A percentile compares a stretch with the other conserved stretches of the same genome.
These are phyloP conservation scores for Aegle marmelos DNA, from an alignment of 345 rosid species.

Conservation along the genomic window DNA sequence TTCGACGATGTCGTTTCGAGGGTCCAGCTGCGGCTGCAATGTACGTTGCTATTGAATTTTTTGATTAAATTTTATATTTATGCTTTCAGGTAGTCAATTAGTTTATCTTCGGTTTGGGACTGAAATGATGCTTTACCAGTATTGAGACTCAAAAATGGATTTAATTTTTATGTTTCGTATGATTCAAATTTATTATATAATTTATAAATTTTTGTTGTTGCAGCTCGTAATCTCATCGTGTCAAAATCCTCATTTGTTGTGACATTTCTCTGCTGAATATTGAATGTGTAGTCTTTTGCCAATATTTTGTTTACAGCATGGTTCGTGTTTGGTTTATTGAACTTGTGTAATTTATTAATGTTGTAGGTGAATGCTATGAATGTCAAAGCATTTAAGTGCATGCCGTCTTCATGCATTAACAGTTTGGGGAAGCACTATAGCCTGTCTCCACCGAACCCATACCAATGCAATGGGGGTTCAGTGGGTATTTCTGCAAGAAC, in stretches of 20 bases:
- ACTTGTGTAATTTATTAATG: neutral
- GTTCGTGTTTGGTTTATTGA: neutral
- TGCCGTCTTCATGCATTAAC: constrained; percentile 24
- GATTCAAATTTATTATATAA: neutral
- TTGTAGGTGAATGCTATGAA: constrained; percentile 32
- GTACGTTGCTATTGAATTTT: constrained; percentile 5
- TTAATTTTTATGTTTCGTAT: neutral
- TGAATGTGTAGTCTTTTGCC: neutral
- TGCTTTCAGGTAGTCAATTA: neutral
- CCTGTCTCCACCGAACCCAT: constrained; percentile 21
- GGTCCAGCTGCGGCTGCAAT: constrained; percentile 28
- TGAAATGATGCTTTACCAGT: neutral
- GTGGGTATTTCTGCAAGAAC: constrained; percentile 14
- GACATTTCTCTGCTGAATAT: neutral
- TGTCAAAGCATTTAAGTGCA: constrained; percentile 14
- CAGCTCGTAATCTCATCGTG: neutral
- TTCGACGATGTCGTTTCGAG: constrained; percentile 42
- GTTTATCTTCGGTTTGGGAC: neutral
- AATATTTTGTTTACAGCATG: neutral
- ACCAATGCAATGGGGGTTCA: constrained; percentile 24
- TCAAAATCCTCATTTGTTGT: neutral
- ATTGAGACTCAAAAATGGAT: neutral
- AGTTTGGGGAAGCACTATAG: constrained; percentile 25
- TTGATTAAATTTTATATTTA: neutral
- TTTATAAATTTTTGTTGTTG: neutral